phyloP scores from a whole-genome alignment of 176 grass and related monocot genomes.

The Leersia perrieri region DNA sequence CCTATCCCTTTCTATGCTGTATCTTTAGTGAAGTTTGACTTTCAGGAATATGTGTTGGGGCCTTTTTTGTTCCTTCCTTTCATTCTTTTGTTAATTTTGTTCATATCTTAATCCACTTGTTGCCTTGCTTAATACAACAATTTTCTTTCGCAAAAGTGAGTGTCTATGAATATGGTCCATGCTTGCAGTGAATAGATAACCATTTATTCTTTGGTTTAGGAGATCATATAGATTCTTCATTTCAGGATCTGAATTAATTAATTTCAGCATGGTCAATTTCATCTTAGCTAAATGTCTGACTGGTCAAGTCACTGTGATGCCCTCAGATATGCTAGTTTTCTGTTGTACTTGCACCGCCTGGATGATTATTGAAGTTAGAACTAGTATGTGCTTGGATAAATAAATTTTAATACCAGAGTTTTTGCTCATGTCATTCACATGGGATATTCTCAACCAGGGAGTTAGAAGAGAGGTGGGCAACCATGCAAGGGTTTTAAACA shows the following conservation, averaged over 20 bases:
- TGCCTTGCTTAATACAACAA: background rate
- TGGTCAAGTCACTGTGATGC: background rate
- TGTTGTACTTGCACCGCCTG: background rate
- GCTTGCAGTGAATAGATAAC: background rate
- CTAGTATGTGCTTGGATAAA: background rate
- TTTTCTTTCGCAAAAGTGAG: background rate
- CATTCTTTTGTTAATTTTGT: background rate
- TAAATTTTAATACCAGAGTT: background rate
- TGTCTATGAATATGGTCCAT: background rate
- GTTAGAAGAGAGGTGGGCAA: conserved; percentile 91
- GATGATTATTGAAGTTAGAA: background rate
- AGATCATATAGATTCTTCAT: background rate
- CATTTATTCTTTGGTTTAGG: background rate
- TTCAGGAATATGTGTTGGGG: conserved; percentile 5
- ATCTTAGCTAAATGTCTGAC: background rate
- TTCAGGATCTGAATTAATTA: background rate
- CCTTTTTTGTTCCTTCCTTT: background rate
- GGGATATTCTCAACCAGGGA: conserved; percentile 45
- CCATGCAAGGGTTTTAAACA: conserved; percentile 74
- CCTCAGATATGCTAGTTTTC: background rate
- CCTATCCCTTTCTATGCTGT: background rate
- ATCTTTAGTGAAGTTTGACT: background rate
- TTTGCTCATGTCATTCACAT: background rate
- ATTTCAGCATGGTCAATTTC: background rate
- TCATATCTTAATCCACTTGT: background rate